Base-by-base conservation (phyloP, 2,329 filamentous ascomycete genomes). In the Neospermospora avenae region DNA sequence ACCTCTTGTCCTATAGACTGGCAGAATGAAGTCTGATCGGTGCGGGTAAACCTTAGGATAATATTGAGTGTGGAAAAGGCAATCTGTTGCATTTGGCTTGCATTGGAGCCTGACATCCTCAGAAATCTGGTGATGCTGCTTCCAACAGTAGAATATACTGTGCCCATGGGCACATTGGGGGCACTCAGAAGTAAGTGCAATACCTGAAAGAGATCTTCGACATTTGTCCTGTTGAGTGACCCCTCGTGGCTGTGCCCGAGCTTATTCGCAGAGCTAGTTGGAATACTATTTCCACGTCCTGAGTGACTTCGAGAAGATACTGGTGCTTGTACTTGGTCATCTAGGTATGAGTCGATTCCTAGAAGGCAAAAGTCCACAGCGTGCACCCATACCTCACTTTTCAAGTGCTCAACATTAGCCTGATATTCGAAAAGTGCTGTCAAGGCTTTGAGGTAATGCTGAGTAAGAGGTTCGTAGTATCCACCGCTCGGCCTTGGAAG, bases 401-500 rank as follows among this genome's bases (percentile, higher is more conserved):
- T 82, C 13, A 98, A 78, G 68, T 92, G 87, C 74, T 98, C 96
- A 28, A 89, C 85, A 72, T 96, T 91, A 18, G 90, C 82, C 48
- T 85, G 84, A 68, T 89, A 84, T 44, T 85, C 84, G 18, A 98
- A 80, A 3, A 97, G 75, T 28, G 83, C 80, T 4, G 83, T 78
- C 65, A 99, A 77, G 20, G 86, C 83, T 76, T 90, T 96, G 66
- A 90, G 81, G 72, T 97, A 96, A 70, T 95, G 86, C 52, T 86
- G 81, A 24, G 86, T 77, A 4, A 99, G 79, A 13, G 89, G 87
- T 59, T 86, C 80, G 64, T 91, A 85, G 57, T 88, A 83, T 2
- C 78, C 81, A 14, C 85, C 85, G 57, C 86, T 82, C 1, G 80
- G 74, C 16, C 78, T 81, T 1, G 86, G 83, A 3, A 96, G 78